Evolutionary conservation across 2,329 filamentous ascomycete species (phyloP), one percentile per base, ranked within the genome.

Genomic region (Fusarium scirpi): DNA sequence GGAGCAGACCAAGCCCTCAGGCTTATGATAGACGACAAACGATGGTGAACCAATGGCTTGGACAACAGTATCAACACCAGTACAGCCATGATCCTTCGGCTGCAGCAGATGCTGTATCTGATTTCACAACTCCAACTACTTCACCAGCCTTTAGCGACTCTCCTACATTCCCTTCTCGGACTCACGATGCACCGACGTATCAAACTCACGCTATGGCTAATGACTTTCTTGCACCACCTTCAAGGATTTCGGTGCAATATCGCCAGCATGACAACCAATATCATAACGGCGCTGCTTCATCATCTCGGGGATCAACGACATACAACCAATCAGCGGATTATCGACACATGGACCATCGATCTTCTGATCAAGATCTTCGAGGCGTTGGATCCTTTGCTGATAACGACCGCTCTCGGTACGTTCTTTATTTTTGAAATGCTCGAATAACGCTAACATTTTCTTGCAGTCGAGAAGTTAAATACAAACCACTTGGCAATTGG

Each of bases 401-500:
- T 15, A 70, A 53, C 15, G 69, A 63, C 15, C 67, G 56, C 20
- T 71, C 69, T 45, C 65, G 65, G 69, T 72, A 52, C 20, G 68
- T 51, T 8, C 2, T 6, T 29, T 24, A 2, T 3, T 24, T 2
- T 32, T 12, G 10, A 29, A 34, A 13, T 16, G 2, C 4, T 32
- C 8, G 18, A 4, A 10, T 24, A 24, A 10, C 15, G 20, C 51
- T 72, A 34, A 72, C 54, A 24, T 38, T 13, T 25, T 25, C 41
- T 5, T 27, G 15, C 24, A 73, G 74, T 11, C 64, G 66, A 38
- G 67, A 66, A 58, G 67, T 76, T 56, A 74, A 76, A 61, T 76
- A 76, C 29, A 76, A 75, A 58, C 74, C 74, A 8, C 72, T 76
- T 30, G 69, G 71, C 46, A 76, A 75, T 44, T 76, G 74, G 74